Base-by-base conservation (phyloP, 2,329 filamentous ascomycete genomes). In the Diaporthe sp. region DNA sequence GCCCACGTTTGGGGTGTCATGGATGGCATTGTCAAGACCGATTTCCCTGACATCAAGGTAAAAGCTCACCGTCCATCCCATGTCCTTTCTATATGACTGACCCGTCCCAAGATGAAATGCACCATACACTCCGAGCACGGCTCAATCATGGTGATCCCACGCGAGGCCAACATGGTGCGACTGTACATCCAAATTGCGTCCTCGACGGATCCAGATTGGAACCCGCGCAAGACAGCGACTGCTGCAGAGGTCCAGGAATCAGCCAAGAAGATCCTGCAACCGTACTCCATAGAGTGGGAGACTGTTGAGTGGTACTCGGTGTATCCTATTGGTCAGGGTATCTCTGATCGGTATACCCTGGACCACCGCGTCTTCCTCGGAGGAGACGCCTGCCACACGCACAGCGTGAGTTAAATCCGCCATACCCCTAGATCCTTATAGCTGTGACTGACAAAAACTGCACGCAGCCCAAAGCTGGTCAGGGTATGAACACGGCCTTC, bases 401-500 rank as follows among this genome's bases (percentile, higher is more conserved):
- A 95, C 79, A 94, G 92, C 77, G 90, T 92, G 85, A 85, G 90
- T 84, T 28, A 22, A 50, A 38, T 7, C 8, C 52, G 13, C 3
- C 17, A 40, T 9, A n/a, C 40, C 28, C 38, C 40, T 7, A 47
- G 17, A 52, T 42, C 35, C 57, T 17, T 67, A 30, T 28, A 22
- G 8, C 17, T 30, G n/a, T 71, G 30, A 17, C 45, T 47, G 42
- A 4, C 66, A 19, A 17, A 17, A 25, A 10, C n/a, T 58, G 13
- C 15, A 64, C 87, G 88, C 79, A 91, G 89, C 93, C 93, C 50
- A 95, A 94, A 85, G 93, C 93, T 42, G 93, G 93, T 1, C 93
- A 95, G 82, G 93, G 93, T 40, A 95, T 95, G 93, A 95, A 95
- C 80, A 93, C 93, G 0, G 93, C 92, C 4, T 95, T 95, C 84